Evolutionary conservation across 177 flowering plant genomes (phyloP).

Genomic region (Viscum album): DNA sequence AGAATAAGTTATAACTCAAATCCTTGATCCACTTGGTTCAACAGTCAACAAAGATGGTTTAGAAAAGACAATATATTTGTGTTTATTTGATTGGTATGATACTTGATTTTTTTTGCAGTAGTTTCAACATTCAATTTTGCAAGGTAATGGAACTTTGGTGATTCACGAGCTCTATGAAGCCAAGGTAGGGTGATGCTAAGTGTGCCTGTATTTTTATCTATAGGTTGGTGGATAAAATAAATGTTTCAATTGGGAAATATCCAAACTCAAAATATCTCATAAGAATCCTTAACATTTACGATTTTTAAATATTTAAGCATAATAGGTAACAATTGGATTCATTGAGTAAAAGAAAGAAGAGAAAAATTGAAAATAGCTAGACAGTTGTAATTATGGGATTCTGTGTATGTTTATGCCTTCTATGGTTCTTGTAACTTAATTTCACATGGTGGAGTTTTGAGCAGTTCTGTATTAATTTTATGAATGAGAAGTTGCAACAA

Average conservation of each 20-base stretch:
- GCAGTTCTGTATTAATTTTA: conserved; percentile 66
- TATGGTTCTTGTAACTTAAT: conserved; percentile 9
- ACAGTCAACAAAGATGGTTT: conserved; percentile 59
- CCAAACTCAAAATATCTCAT: conserved; percentile 47
- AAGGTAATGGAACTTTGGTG: not conserved
- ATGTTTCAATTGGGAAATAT: conserved; percentile 65
- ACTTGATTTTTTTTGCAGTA: not conserved
- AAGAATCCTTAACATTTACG: conserved; percentile 74
- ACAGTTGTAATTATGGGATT: too few relatives aligned
- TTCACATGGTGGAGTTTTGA: conserved; percentile 43
- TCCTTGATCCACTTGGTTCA: conserved; percentile 67
- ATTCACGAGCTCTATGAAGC: not conserved
- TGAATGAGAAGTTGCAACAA: conserved; percentile 69
- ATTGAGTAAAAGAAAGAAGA: too few relatives aligned
- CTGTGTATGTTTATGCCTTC: too few relatives aligned
- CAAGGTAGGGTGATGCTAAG: not conserved
- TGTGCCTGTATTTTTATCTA: conserved; percentile 3
- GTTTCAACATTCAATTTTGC: not conserved
- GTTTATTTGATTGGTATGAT: conserved; percentile 62
- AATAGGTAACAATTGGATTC: conserved; percentile 38
- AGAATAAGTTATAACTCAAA: conserved; percentile 65
- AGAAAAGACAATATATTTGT: conserved; percentile 62
- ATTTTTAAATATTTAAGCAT: conserved; percentile 66
- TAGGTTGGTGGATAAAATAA: conserved; percentile 73
- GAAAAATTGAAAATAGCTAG: too few relatives aligned